These are phyloP conservation scores for Fraxinus americana DNA, from an alignment of 257 asterid species.

Conservation along the genomic window DNA sequence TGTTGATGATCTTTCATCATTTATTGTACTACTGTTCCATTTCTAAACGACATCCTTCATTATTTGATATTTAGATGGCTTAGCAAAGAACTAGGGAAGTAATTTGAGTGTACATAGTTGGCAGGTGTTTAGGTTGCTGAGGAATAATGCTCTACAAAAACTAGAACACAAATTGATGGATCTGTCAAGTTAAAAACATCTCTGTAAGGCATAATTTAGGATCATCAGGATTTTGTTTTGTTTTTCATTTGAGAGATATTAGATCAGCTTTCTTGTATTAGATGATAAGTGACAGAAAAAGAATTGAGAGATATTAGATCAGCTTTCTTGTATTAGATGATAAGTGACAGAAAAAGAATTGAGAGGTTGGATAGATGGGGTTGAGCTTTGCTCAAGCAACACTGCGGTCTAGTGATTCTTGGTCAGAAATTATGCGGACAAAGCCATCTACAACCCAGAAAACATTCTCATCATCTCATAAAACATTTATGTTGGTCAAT, in stretches of 20 bases:
- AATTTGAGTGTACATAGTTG: not conserved
- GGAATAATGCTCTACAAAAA: not conserved
- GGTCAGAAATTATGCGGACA: constrained; percentile 2
- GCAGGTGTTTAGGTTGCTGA: not conserved
- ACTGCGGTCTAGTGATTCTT: constrained; percentile 4
- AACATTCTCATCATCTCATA: not conserved
- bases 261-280: not conserved
- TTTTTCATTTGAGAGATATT: not conserved
- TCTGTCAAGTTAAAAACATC: not conserved
- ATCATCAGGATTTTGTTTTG: not conserved
- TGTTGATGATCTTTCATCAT: not conserved
- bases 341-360: constrained; percentile 11
- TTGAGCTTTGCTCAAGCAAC: constrained; percentile 16
- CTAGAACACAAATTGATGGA: not conserved
- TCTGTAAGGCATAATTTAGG: not conserved
- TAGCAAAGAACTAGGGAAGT: not conserved
- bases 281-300: constrained; percentile 13
- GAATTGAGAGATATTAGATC: not conserved
- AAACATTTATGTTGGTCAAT: not conserved
- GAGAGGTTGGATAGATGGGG: constrained; percentile 6
- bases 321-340: constrained; percentile 2
- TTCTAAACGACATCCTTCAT: not conserved
- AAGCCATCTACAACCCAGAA: not conserved
- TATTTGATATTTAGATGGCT: not conserved
- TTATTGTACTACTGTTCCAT: not conserved